phyloP scores from a whole-genome alignment of 2,329 filamentous ascomycete genomes.

The Pseudogymnoascus destructans region DNA sequence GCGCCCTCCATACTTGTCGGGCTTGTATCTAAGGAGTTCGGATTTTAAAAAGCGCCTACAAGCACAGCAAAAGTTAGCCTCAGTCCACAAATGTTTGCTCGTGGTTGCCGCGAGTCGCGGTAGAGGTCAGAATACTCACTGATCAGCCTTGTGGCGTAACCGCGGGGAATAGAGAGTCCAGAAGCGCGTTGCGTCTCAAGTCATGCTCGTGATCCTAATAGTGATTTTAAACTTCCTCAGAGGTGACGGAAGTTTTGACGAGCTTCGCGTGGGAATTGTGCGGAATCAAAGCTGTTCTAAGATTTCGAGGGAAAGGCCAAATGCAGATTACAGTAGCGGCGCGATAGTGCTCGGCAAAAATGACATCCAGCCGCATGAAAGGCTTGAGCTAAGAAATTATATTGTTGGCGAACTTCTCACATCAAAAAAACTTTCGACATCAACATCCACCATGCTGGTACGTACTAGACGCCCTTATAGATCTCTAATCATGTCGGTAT shows the following conservation, averaged over 20 bases:
- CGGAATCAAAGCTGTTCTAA: constrained; percentile 10
- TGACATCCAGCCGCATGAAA: constrained; percentile 12
- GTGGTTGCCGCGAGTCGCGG: background rate
- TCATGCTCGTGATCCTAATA: constrained; percentile 19
- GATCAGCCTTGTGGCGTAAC: constrained; percentile 24
- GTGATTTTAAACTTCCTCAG: constrained; percentile 11
- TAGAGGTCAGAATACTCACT: constrained; percentile 2
- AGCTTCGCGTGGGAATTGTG: constrained; percentile 13
- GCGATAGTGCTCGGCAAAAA: constrained; percentile 11
- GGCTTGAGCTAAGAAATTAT: constrained; percentile 17
- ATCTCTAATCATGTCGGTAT: constrained; percentile 13
- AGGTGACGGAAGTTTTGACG: constrained; percentile 12
- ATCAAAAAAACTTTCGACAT: constrained; percentile 9
- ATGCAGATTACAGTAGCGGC: constrained; percentile 10
- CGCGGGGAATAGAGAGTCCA: constrained; percentile 17
- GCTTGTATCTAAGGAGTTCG: constrained; percentile 12
- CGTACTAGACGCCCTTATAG: background rate
- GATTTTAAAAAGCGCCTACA: constrained; percentile 11
- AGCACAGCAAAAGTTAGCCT: constrained; percentile 12
- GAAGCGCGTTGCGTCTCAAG: constrained; percentile 19
- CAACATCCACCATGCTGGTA: constrained; percentile 10
- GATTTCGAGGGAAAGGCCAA: constrained; percentile 8
- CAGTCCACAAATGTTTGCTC: background rate
- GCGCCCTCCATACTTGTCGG: constrained; percentile 59
- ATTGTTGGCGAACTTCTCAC: constrained; percentile 11